Conservation (phyloP, 768 basidiomycete genomes). For the Russula ochroleuca region DNA sequence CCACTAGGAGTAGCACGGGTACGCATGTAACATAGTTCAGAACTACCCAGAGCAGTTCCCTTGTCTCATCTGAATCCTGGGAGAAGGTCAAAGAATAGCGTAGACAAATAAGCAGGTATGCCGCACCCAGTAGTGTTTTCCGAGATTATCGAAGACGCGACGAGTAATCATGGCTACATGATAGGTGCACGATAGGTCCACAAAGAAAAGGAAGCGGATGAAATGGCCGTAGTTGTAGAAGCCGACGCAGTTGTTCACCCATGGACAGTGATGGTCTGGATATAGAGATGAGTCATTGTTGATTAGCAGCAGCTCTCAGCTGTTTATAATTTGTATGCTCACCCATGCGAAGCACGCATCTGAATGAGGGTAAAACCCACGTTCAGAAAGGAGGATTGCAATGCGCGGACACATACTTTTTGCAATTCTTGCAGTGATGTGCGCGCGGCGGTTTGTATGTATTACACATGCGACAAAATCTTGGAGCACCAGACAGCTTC, state of each 20-base stretch:
- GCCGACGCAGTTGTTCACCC: slow-evolving; percentile 94
- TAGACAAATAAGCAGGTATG: slow-evolving; percentile 21
- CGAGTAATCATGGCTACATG: slow-evolving; percentile 79
- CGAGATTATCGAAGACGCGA: slow-evolving; percentile 50
- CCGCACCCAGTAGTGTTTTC: slow-evolving; percentile 49
- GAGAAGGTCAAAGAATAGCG: neutral
- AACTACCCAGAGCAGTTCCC: slow-evolving; percentile 79
- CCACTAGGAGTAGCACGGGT: slow-evolving; percentile 84
- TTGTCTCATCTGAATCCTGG: slow-evolving; percentile 63
- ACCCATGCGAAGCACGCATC: slow-evolving; percentile 91
- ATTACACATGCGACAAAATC: slow-evolving; percentile 84
- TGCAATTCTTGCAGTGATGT: slow-evolving; percentile 91
- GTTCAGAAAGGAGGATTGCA: neutral
- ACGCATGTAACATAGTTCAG: slow-evolving; percentile 81
- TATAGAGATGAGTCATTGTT: neutral
- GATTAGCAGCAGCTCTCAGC: neutral
- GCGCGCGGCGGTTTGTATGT: slow-evolving; percentile 83
- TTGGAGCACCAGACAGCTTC: slow-evolving; percentile 73
- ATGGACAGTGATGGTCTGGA: slow-evolving; percentile 86
- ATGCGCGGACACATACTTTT: slow-evolving; percentile 47
- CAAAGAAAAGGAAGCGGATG: slow-evolving; percentile 87
- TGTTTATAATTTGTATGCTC: slow-evolving; percentile 28
- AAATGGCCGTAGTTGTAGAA: slow-evolving; percentile 87
- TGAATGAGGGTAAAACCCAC: slow-evolving; percentile 30
- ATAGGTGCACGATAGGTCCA: slow-evolving; percentile 85